Conservation (phyloP, 2,329 filamentous ascomycete species). For the Trichoderma pleuroti region DNA sequence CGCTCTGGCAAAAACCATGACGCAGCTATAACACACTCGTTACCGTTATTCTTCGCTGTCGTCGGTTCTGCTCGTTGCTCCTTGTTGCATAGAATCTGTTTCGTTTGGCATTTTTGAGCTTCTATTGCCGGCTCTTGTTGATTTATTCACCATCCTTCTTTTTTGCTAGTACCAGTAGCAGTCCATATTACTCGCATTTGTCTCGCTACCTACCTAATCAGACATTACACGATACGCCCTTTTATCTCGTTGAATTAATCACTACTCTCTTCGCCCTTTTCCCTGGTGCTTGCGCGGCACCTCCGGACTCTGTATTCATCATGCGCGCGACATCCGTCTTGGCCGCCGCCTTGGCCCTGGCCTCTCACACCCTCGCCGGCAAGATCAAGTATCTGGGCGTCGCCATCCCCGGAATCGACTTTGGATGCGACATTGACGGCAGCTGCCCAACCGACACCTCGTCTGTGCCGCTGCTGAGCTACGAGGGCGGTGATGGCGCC, state of each 20-base stretch:
- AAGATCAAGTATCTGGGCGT: conserved; percentile 33
- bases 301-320: not conserved
- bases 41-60: not conserved
- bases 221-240: not conserved
- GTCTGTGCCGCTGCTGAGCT: conserved; percentile 34
- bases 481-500: conserved; percentile 38
- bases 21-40: conserved; percentile 15
- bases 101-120: not conserved
- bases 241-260: not conserved
- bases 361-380: conserved; percentile 5
- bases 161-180: not conserved
- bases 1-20: conserved; percentile 3
- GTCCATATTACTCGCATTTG: not conserved
- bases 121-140: not conserved
- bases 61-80: conserved; percentile 1
- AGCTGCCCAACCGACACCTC: conserved; percentile 36
- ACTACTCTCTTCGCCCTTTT: not conserved
- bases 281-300: not conserved
- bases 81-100: not conserved
- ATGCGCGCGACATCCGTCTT: conserved; percentile 18
- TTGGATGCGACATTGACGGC: conserved; percentile 46
- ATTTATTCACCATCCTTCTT: not conserved
- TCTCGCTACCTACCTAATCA: not conserved
- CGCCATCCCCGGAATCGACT: conserved; percentile 46
- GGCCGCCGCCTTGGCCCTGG: conserved; percentile 18